Conservation (phyloP, 805 yeast species). For the Yarrowia alimentaria region DNA sequence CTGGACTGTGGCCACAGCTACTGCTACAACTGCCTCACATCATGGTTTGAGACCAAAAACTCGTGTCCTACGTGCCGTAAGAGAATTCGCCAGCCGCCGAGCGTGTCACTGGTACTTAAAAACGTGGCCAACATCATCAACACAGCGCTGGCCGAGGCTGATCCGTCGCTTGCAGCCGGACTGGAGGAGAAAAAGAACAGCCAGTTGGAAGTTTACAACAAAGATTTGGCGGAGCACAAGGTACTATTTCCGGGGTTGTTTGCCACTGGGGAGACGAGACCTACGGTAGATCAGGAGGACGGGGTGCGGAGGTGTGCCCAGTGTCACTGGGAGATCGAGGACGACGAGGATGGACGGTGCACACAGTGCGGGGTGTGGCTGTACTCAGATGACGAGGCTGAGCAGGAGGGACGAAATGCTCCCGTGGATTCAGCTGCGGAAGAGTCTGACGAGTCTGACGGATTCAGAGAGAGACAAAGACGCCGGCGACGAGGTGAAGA, state of each 20-base stretch:
- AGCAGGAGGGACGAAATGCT: background rate
- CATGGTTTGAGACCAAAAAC: slow-evolving; percentile 37
- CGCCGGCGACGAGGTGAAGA: slow-evolving; percentile 4
- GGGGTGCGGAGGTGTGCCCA: slow-evolving; percentile 12
- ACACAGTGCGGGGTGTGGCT: slow-evolving; percentile 19
- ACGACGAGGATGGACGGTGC: slow-evolving; percentile 9
- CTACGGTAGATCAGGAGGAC: slow-evolving; percentile 9
- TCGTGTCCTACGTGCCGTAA: slow-evolving; percentile 35
- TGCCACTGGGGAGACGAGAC: background rate
- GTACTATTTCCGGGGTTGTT: background rate
- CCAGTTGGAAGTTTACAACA: slow-evolving; percentile 5
- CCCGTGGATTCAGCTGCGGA: background rate
- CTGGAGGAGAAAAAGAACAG: background rate
- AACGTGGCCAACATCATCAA: background rate
- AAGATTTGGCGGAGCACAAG: slow-evolving; percentile 1
- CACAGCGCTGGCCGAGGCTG: background rate
- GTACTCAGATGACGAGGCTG: background rate
- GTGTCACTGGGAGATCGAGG: slow-evolving; percentile 26
- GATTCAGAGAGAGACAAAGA: background rate
- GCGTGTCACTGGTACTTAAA: slow-evolving; percentile 1
- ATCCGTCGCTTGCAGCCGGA: background rate
- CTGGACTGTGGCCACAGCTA: slow-evolving; percentile 64
- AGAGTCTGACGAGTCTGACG: background rate
- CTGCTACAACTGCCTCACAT: slow-evolving; percentile 47
- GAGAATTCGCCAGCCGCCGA: slow-evolving; percentile 1